These are phyloP conservation scores for Neurospora sp. DNA, from an alignment of 495 filamentous ascomycete genomes.

Conservation along the genomic window DNA sequence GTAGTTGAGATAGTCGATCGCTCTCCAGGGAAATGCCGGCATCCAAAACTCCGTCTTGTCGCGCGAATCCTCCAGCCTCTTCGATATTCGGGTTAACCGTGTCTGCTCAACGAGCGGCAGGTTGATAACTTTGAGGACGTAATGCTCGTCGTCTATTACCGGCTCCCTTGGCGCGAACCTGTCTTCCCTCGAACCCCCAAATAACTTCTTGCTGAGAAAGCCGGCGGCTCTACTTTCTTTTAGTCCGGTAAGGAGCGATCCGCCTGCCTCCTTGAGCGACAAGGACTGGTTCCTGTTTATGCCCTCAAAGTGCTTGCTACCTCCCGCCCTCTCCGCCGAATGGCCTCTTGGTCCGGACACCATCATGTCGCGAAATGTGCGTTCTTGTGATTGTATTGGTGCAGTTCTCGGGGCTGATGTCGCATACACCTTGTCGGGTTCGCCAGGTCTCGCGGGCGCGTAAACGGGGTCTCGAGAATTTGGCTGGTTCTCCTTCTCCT, in stretches of 20 bases:
- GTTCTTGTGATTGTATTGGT: constrained; percentile 49
- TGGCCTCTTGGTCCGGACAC: constrained; percentile 48
- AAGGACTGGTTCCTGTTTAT: constrained; percentile 26
- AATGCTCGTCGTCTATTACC: constrained; percentile 59
- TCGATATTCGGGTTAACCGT: constrained; percentile 75
- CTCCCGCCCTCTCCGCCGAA: constrained; percentile 51
- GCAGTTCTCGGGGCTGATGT: constrained; percentile 35
- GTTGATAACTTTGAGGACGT: constrained; percentile 68
- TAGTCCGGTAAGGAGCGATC: constrained; percentile 61
- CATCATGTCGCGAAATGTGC: constrained; percentile 54
- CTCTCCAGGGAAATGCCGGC: constrained; percentile 84
- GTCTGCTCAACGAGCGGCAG: constrained; percentile 74
- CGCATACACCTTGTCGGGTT: constrained; percentile 29
- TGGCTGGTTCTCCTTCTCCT: constrained; percentile 37
- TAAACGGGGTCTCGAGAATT: constrained; percentile 28
- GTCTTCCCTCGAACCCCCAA: constrained; percentile 64
- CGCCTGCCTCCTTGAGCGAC: constrained; percentile 54
- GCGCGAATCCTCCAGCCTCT: constrained; percentile 65
- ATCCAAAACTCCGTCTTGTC: constrained; percentile 98
- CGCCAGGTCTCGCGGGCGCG: constrained; percentile 21
- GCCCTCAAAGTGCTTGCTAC: constrained; percentile 26
- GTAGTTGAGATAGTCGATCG: constrained; percentile 87
- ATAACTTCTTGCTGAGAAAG: constrained; percentile 66
- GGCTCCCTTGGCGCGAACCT: constrained; percentile 57
- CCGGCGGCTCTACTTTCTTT: constrained; percentile 68